Conservation (phyloP, 257 asterid species). For the Solanum gracilifrons region DNA sequence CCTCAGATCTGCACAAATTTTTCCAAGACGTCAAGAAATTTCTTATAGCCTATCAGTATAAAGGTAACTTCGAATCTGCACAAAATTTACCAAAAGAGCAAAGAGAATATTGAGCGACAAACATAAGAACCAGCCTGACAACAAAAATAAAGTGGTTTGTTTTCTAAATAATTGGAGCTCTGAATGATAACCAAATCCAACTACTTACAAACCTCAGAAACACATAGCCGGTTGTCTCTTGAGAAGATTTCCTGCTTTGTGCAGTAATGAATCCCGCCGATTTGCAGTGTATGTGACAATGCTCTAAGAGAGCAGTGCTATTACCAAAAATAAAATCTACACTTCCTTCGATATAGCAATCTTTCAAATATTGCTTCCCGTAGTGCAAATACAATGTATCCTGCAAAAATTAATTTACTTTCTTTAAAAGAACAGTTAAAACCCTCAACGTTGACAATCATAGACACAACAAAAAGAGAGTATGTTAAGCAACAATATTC, state of each 20-base stretch:
- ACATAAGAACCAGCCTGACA: neutral
- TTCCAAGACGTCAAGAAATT: neutral
- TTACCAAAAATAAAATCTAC: constrained; percentile 96
- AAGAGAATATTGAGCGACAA: neutral
- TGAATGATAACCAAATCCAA: neutral
- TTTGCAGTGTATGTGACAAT: constrained; percentile 94
- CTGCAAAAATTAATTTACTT: constrained; percentile 25
- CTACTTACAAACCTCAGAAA: constrained; percentile 54
- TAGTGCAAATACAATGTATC: constrained; percentile 85
- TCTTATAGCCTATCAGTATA: neutral
- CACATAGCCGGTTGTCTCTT: constrained; percentile 87
- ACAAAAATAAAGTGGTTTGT: neutral
- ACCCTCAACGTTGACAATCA: neutral
- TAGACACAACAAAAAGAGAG: neutral
- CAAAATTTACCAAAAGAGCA: neutral
- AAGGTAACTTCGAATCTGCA: neutral
- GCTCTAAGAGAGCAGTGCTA: constrained; percentile 95
- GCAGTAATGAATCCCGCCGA: constrained; percentile 76
- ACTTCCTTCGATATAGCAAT: constrained; percentile 95
- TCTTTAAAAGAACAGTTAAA: neutral
- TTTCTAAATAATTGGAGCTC: neutral
- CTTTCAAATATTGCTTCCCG: constrained; percentile 80
- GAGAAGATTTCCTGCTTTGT: constrained; percentile 90
- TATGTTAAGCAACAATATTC: neutral
- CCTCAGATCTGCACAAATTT: neutral